phyloP scores from a whole-genome alignment of 768 basidiomycete species.

The Cystofilobasidium ferigula region DNA sequence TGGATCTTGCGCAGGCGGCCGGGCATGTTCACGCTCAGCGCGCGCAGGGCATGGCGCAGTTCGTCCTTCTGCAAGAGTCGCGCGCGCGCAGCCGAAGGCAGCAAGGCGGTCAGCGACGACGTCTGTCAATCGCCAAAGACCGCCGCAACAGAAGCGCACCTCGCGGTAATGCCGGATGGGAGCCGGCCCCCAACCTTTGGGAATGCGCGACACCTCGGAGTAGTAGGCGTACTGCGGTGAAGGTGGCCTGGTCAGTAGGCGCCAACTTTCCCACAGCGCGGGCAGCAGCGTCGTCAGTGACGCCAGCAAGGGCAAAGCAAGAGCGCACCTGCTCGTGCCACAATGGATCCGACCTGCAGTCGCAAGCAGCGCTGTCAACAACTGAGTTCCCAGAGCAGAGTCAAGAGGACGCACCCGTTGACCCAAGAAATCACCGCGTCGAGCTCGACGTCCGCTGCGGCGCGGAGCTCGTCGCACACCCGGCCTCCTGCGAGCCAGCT shows the following conservation, averaged over 20 bases:
- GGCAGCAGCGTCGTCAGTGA: not conserved
- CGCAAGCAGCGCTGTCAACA: not conserved
- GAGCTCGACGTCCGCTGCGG: not conserved
- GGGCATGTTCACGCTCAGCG: not conserved
- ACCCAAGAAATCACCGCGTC: constrained; percentile 10
- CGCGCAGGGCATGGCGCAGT: not conserved
- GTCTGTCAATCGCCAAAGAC: not conserved
- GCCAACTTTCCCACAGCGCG: not conserved
- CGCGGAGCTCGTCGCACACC: not conserved
- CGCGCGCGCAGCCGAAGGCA: not conserved
- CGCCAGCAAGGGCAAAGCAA: too few relatives aligned
- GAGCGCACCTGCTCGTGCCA: constrained; percentile 6
- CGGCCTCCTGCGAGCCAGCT: constrained; percentile 2
- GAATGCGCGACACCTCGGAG: not conserved
- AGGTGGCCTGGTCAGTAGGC: not conserved
- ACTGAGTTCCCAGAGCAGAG: not conserved
- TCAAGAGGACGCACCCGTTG: not conserved
- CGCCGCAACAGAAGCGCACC: not conserved
- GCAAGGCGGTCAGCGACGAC: not conserved
- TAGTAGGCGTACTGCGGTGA: not conserved
- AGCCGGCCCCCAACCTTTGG: constrained; percentile 7
- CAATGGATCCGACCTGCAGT: not conserved
- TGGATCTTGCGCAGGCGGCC: not conserved
- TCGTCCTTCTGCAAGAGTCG: not conserved
- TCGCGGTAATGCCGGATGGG: constrained; percentile 8